Percentiles rank a stretch among this genome's conserved stretches.
phyloP scores from a whole-genome alignment of 1,284 basidiomycete species.

The Wolfiporia cocos region DNA sequence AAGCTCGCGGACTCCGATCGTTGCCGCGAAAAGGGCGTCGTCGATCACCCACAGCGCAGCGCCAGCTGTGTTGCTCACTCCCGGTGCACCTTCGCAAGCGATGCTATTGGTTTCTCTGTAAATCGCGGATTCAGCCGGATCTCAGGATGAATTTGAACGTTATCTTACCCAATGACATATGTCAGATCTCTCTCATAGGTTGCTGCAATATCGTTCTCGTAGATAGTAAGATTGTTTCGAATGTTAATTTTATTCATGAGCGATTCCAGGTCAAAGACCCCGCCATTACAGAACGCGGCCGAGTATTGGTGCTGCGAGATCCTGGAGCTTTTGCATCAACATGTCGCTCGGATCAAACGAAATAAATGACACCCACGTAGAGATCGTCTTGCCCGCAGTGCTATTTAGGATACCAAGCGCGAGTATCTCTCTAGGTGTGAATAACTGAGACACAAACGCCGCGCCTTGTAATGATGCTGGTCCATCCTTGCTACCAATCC shows the following conservation, averaged over 20 bases:
- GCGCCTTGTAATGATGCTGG: conserved; percentile 43
- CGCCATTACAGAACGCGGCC: conserved; percentile 48
- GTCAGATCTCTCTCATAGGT: conserved; percentile 39
- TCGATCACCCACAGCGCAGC: conserved; percentile 67
- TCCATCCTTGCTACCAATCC: conserved; percentile 19
- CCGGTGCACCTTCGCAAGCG: conserved; percentile 51
- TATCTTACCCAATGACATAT: conserved; percentile 51
- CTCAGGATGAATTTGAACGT: background rate
- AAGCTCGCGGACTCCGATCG: conserved; percentile 29
- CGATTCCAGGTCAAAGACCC: conserved; percentile 41
- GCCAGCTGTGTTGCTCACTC: conserved; percentile 64
- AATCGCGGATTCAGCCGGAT: background rate
- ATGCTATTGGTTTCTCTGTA: conserved; percentile 26
- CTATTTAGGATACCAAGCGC: conserved; percentile 27
- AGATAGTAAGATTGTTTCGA: conserved; percentile 48
- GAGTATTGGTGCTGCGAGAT: conserved; percentile 62
- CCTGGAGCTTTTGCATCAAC: conserved; percentile 23
- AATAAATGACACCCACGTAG: conserved; percentile 19
- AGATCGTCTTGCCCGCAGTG: conserved; percentile 26
- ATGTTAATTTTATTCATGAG: conserved; percentile 58
- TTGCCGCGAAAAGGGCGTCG: conserved; percentile 46
- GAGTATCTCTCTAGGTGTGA: conserved; percentile 50
- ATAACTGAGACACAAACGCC: conserved; percentile 48
- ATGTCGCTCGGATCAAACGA: background rate
- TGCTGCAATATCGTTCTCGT: conserved; percentile 42